Conservation (phyloP, 345 rosid species). For the Acer campestre region DNA sequence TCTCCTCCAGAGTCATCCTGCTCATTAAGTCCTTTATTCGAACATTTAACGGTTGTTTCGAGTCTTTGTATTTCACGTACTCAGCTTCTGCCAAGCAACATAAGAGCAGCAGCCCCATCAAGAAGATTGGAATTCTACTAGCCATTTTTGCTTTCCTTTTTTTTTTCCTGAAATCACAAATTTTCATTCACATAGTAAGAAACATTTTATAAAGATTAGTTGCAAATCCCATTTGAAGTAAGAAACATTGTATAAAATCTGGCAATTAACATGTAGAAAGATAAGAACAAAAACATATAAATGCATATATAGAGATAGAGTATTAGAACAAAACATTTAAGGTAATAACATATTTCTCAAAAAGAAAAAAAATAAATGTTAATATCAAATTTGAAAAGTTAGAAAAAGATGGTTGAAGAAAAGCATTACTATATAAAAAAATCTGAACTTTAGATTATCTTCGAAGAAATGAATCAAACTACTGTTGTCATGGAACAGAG, state of each 20-base stretch:
- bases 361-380: too few relatives aligned
- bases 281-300: background rate
- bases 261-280: background rate
- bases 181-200: background rate
- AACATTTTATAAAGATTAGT: background rate
- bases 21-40: slow-evolving; percentile 46
- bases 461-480: background rate
- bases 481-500: background rate
- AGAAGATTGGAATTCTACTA: slow-evolving; percentile 25
- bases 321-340: background rate
- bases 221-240: slow-evolving; percentile 4
- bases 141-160: slow-evolving; percentile 23
- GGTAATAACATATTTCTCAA: too few relatives aligned
- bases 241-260: background rate
- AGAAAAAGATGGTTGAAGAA: background rate
- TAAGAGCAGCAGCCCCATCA: slow-evolving; percentile 35
- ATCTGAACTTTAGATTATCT: background rate
- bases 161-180: background rate
- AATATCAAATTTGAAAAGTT: background rate
- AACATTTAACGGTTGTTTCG: slow-evolving; percentile 45
- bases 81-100: slow-evolving; percentile 33
- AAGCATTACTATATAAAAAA: background rate
- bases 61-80: slow-evolving; percentile 49
- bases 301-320: background rate
- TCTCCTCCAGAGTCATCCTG: slow-evolving; percentile 49